Percentiles rank a stretch among this genome's conserved stretches.
These are phyloP conservation scores for Saturnispora saitoi DNA, from an alignment of 805 yeast genomes.

Conservation along the genomic window DNA sequence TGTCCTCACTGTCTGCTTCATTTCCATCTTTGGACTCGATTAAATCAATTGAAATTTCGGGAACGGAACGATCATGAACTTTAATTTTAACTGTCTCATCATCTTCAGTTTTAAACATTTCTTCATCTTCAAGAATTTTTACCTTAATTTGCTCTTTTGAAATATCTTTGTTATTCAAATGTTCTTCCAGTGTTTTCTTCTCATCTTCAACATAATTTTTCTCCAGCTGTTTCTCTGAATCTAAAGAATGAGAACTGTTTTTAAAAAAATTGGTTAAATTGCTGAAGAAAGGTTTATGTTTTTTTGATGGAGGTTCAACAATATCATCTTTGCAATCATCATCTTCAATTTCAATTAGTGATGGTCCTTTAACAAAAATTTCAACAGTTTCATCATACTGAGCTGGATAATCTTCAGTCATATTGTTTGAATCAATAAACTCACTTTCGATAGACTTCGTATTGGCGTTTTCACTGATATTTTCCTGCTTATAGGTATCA, in stretches of 20 bases:
- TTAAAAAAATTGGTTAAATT: not conserved
- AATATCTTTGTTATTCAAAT: not conserved
- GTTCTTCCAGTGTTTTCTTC: not conserved
- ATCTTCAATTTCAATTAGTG: not conserved
- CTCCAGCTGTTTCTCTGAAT: not conserved
- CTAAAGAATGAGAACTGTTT: not conserved
- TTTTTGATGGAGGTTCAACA: conserved; percentile 2
- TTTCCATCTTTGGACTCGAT: not conserved
- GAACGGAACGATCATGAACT: conserved; percentile 2
- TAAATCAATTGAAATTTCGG: conserved; percentile 4
- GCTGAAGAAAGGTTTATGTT: not conserved
- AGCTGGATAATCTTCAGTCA: not conserved
- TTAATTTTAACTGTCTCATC: not conserved
- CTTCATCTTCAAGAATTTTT: conserved; percentile 1
- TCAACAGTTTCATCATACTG: not conserved
- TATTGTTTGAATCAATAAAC: no score
- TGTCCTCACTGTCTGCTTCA: not conserved
- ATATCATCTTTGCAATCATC: not conserved
- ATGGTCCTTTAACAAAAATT: not conserved
- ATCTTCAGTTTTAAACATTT: not conserved
- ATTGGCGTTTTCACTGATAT: not conserved
- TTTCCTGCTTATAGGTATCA: not conserved
- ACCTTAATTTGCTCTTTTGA: not conserved
- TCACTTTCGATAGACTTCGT: not conserved
- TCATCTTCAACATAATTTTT: not conserved